phyloP scores from a whole-genome alignment of 768 basidiomycete species.

The Gyrodon lividus region DNA sequence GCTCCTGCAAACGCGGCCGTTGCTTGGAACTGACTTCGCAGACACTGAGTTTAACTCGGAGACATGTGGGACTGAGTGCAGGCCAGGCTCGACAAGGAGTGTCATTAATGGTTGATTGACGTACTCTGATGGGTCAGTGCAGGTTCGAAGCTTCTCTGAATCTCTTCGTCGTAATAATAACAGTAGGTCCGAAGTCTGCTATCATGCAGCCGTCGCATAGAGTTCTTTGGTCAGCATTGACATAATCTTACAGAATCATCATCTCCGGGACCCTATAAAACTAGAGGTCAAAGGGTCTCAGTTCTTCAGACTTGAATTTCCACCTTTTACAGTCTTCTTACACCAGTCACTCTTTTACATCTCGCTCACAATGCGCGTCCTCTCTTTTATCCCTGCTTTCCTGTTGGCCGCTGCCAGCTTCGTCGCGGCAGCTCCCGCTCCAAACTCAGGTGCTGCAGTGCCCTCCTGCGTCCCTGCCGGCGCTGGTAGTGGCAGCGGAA shows the following conservation, averaged over 20 bases:
- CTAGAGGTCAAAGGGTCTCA: not conserved
- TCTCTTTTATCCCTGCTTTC: slow-evolving; percentile 23
- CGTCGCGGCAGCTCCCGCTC: slow-evolving; percentile 13
- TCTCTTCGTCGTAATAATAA: slow-evolving; percentile 28
- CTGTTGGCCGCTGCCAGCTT: slow-evolving; percentile 15
- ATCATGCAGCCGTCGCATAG: slow-evolving; percentile 22
- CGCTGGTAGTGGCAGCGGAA: not conserved
- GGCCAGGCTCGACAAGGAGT: not conserved
- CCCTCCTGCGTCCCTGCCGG: not conserved
- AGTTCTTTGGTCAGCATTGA: not conserved
- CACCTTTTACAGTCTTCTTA: slow-evolving; percentile 2
- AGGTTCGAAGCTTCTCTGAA: not conserved
- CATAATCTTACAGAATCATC: not conserved
- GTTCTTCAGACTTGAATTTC: not conserved
- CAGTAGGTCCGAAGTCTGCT: too few species aligned
- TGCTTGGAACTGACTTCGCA: too few species aligned
- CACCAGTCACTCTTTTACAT: slow-evolving; percentile 12
- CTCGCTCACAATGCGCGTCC: slow-evolving; percentile 24
- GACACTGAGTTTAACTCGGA: not conserved
- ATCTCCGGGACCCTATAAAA: slow-evolving; percentile 2
- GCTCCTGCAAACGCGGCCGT: too few species aligned
- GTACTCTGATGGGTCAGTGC: not conserved
- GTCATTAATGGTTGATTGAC: not conserved
- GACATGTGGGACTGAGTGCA: too few species aligned
- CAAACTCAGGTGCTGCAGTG: not conserved